Base-by-base conservation (phyloP, 2,329 filamentous ascomycete species). In the Grosmannia clavigera region DNA sequence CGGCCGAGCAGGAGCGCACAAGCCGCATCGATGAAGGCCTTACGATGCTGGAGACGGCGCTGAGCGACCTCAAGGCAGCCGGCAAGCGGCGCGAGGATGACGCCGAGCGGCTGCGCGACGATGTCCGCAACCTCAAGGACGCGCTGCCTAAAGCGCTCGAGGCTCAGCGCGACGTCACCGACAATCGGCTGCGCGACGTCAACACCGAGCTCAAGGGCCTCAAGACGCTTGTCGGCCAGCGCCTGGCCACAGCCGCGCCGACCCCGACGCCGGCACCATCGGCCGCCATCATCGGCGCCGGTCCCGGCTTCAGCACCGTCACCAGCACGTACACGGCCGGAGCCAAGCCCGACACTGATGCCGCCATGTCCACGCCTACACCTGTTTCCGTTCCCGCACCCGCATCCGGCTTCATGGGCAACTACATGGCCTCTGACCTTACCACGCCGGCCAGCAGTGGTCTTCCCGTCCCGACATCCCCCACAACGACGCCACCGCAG, bases 131-230 rank as follows among this genome's bases (percentile, higher is more conserved):
- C 14, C 78, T 99, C 61, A 88, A 92, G 71, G 88, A 92, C 65
- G 78, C 88, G 58, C 90, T 99, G 59, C 94, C 95, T 9, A 90
- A 88, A 72, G 92, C 92, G 2, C 81, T 99, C 67, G 85, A 94
- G 64, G 87, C 87, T 58, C 90, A 96, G 69, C 92, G 92, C 74
- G 88, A 92, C 63, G 80, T 84, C 59, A 90, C 88, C 31, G 92
- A 97, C 69, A 81, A 78, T 65, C 81, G 91, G 56, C 76, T 99
- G 61, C 87, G 85, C 72, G 94, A 97, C 67, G 82, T 99, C 65
- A 88, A 89, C 65, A 82, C 80, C 7, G 94, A 99, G 73, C 79
- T 99, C 67, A 90, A 88, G 77, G 96, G 92, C 70, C 76, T 99
- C 67, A 97, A 96, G 80, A 88, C 89, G 2, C 78, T 99, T 58